phyloP scores from a whole-genome alignment of 108 stramenopile genomes.

The Cylindrotheca closterium region DNA sequence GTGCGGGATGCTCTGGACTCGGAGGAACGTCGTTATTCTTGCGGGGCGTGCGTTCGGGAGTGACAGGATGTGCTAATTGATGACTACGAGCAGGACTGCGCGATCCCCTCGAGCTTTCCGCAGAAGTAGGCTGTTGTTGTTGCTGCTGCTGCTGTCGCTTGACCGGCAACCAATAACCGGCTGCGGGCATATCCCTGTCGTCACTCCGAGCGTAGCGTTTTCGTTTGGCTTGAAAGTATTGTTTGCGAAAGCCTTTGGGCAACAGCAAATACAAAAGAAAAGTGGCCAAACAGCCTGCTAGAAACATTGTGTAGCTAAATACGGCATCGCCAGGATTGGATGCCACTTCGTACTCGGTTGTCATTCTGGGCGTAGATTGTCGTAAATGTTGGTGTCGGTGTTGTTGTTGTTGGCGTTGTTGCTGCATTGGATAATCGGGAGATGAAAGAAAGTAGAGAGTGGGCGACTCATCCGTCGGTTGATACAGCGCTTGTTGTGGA shows the following conservation, averaged over 20 bases:
- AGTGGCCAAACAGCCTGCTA: conserved; percentile 8
- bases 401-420: neutral
- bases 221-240: conserved; percentile 37
- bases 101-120: neutral
- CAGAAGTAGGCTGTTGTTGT: neutral
- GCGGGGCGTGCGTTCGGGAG: neutral
- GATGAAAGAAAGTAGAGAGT: neutral
- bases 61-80: neutral
- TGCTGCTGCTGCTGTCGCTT: neutral
- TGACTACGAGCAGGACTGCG: neutral
- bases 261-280: conserved; percentile 43
- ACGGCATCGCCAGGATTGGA: neutral
- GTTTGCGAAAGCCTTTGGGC: conserved; percentile 44
- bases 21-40: conserved; percentile 10
- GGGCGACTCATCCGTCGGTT: neutral
- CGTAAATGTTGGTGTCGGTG: conserved; percentile 1
- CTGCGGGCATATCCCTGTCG: conserved; percentile 29
- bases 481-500: neutral
- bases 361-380: neutral
- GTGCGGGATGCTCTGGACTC: conserved; percentile 39
- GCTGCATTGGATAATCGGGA: neutral
- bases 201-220: conserved; percentile 33
- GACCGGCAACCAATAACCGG: conserved; percentile 38
- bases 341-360: neutral
- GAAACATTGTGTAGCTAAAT: conserved; percentile 28